These are phyloP conservation scores for Leccinum angustisporum DNA, from an alignment of 1,284 basidiomycete species.

Conservation along the genomic window DNA sequence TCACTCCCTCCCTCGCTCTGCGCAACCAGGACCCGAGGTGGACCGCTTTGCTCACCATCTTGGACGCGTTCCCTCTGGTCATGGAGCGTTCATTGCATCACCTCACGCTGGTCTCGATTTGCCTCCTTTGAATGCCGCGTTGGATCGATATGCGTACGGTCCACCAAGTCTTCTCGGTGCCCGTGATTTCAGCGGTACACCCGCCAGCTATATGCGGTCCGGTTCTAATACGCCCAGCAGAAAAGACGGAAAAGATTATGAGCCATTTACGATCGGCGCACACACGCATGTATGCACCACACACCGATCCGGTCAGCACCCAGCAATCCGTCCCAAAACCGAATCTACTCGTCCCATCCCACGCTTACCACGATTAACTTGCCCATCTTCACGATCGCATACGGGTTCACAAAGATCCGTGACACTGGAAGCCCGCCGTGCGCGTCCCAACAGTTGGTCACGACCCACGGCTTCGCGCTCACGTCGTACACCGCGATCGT, in stretches of 20 bases:
- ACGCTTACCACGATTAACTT: slow-evolving; percentile 75
- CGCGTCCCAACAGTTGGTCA: slow-evolving; percentile 89
- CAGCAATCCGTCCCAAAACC: slow-evolving; percentile 90
- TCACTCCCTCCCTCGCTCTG: slow-evolving; percentile 34
- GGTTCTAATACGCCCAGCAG: slow-evolving; percentile 62
- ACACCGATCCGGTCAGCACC: slow-evolving; percentile 84
- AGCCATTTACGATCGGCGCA: not conserved
- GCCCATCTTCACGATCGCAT: slow-evolving; percentile 63
- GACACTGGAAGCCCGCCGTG: slow-evolving; percentile 81
- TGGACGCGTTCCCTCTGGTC: slow-evolving; percentile 37
- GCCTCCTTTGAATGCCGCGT: slow-evolving; percentile 53
- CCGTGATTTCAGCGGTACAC: slow-evolving; percentile 34
- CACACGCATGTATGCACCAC: slow-evolving; percentile 26
- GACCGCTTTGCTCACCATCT: slow-evolving; percentile 36
- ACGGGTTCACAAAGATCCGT: slow-evolving; percentile 70
- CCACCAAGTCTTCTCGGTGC: slow-evolving; percentile 35
- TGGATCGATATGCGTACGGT: slow-evolving; percentile 38
- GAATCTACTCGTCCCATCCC: slow-evolving; percentile 74
- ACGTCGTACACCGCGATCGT: slow-evolving; percentile 85
- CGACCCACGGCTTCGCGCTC: slow-evolving; percentile 70
- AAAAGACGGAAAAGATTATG: slow-evolving; percentile 21
- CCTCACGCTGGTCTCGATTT: slow-evolving; percentile 55
- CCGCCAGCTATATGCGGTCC: slow-evolving; percentile 56
- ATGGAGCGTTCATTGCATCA: slow-evolving; percentile 34
- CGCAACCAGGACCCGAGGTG: slow-evolving; percentile 31